These are phyloP conservation scores for Exophiala bonariae DNA, from an alignment of 2,329 filamentous ascomycete species.

Conservation along the genomic window DNA sequence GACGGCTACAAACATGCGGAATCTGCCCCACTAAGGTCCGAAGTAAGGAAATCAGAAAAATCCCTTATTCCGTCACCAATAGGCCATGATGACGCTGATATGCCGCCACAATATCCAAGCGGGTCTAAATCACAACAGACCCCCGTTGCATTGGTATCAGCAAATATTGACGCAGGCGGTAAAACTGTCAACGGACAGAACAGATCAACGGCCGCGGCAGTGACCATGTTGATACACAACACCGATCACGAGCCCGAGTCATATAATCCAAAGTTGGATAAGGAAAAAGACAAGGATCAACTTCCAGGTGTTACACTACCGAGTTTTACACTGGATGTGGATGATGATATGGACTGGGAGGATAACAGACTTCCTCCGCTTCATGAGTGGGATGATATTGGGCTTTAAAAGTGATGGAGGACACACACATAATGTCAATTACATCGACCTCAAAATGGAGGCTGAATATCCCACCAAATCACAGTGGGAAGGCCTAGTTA, in stretches of 20 bases:
- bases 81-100: background rate
- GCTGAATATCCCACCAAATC: too few relatives aligned
- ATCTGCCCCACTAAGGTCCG: slow-evolving; percentile 29
- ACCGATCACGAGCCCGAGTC: slow-evolving; percentile 7
- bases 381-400: slow-evolving; percentile 26
- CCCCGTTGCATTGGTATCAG: too few relatives aligned
- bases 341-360: slow-evolving; percentile 25
- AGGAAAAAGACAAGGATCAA: slow-evolving; percentile 12
- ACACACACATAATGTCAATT: too few relatives aligned
- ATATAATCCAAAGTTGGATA: slow-evolving; percentile 9
- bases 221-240: slow-evolving; percentile 14
- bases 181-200: slow-evolving; percentile 1
- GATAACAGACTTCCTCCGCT: slow-evolving; percentile 28
- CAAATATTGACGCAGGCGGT: background rate
- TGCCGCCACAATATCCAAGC: background rate
- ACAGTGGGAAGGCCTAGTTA: too few relatives aligned
- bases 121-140: background rate
- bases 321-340: slow-evolving; percentile 23
- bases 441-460: too few relatives aligned
- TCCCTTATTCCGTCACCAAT: slow-evolving; percentile 4
- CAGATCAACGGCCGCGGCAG: slow-evolving; percentile 3
- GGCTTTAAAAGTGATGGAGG: slow-evolving; percentile 6
- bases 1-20: slow-evolving; percentile 55
- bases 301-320: slow-evolving; percentile 23
- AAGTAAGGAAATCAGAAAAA: slow-evolving; percentile 25